Conservation (phyloP, 129 eudicot genomes). For the Gnaphalium uliginosum region DNA sequence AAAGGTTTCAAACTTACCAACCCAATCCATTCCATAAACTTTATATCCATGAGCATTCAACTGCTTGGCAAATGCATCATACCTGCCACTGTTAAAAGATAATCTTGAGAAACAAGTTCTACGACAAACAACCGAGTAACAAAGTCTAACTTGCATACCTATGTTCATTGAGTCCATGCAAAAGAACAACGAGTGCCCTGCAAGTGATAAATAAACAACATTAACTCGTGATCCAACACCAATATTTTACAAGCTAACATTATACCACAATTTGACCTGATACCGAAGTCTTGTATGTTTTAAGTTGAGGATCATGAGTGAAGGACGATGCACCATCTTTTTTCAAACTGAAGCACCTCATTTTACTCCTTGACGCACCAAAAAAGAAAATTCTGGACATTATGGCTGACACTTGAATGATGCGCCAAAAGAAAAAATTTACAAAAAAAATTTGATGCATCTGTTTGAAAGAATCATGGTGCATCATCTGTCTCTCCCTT, state of each 20-base stretch:
- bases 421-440: no score
- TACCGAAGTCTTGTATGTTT: background rate
- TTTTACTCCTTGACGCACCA: no score
- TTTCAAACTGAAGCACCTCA: background rate
- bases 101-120: background rate
- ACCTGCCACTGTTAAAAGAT: constrained; percentile 67
- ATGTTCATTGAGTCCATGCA: constrained; percentile 96
- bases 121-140: background rate
- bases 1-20: constrained; percentile 59
- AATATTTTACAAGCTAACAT: background rate
- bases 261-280: background rate
- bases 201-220: constrained; percentile 23
- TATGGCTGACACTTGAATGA: no score
- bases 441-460: no score
- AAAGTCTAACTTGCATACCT: constrained; percentile 37
- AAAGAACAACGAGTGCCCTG: constrained; percentile 77
- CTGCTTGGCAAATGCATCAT: constrained; percentile 81
- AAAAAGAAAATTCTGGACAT: no score
- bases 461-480: no score
- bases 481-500: no score
- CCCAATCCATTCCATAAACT: constrained; percentile 95
- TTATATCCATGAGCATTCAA: constrained; percentile 76
- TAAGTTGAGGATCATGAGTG: background rate
- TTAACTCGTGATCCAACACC: background rate
- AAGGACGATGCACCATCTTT: background rate